Evolutionary conservation across 805 yeast genomes (phyloP), one percentile per base, ranked within the genome.

Genomic region (Kurtzmaniella fragi): DNA sequence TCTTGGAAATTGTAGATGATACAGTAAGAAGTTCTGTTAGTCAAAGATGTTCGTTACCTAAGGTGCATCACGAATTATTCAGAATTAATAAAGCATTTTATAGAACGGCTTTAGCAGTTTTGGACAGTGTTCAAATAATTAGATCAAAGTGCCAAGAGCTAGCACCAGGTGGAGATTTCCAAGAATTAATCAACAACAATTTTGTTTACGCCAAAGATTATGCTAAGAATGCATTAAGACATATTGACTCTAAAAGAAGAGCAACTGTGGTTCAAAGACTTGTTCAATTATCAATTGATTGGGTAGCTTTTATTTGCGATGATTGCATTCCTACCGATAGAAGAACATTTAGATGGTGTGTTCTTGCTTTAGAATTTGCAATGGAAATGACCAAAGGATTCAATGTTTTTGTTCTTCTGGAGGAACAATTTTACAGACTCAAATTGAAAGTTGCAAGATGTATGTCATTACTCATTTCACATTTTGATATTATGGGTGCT

Each of bases 401-500:
- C 55, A 90, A 91, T 53, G 89, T 93, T 31, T 64, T 91, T 38
- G 84, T 90, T 0, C 67, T 93, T 40, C 80, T 77, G 41, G 85
- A 86, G 45, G 85, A 78, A 17, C 89, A 87, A 52, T 93, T 90
- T 54, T 64, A 74, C 41, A 62, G 71, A 29, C 65, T 93, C 46
- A 81, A 89, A 49, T 72, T 77, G 37, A 88, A 87, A 54, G 96
- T 93, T 34, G 95, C 97, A 1, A 85, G 95, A 1, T 89, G 97
- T 62, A 87, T 93, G 89, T 82, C 97, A 1, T 67, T 93, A 37
- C 69, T 93, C 43, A 91, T 93, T 45, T 87, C 96, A 0, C 98
- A 93, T 63, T 93, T 93, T 54, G 99, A 93, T 62, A 89, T 93
- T 38, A 93, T 91, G 96, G 98, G 98, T 35, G 97, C 97, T 0